These are phyloP conservation scores for Lagenidium giganteum DNA, from an alignment of 352 stramenopile species.

Conservation along the genomic window DNA sequence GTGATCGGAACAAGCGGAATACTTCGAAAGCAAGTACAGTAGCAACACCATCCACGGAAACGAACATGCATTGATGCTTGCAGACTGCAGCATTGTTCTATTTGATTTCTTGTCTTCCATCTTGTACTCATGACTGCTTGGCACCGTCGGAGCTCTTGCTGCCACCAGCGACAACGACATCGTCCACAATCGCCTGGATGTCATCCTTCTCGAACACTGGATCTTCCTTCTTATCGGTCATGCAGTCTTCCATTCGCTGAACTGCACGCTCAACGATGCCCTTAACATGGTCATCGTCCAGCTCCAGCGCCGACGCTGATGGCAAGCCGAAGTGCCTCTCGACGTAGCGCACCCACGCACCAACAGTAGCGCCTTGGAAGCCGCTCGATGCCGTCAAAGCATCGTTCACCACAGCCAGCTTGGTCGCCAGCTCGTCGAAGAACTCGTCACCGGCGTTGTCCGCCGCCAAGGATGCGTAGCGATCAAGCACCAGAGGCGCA, in stretches of 20 bases:
- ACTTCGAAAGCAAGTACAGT: too few relatives aligned
- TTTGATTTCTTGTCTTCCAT: too few relatives aligned
- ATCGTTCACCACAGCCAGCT: slow-evolving; percentile 43
- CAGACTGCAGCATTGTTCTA: too few relatives aligned
- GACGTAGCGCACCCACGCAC: slow-evolving; percentile 64
- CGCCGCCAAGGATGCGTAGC: slow-evolving; percentile 34
- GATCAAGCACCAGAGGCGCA: slow-evolving; percentile 63
- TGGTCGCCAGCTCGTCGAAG: slow-evolving; percentile 49
- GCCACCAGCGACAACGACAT: slow-evolving; percentile 30
- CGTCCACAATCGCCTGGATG: slow-evolving; percentile 47
- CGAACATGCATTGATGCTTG: too few relatives aligned
- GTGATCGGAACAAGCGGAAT: too few relatives aligned
- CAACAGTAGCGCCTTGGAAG: slow-evolving; percentile 39
- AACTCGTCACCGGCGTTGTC: slow-evolving; percentile 67
- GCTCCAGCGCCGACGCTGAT: slow-evolving; percentile 37
- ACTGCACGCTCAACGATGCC: slow-evolving; percentile 45
- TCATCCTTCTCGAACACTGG: slow-evolving; percentile 61
- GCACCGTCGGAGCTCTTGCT: too few relatives aligned
- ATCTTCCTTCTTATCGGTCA: slow-evolving; percentile 18
- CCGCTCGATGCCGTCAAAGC: slow-evolving; percentile 45
- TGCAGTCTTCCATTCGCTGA: slow-evolving; percentile 45
- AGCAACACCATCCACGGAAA: too few relatives aligned
- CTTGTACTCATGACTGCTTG: too few relatives aligned
- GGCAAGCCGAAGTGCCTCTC: slow-evolving; percentile 52
- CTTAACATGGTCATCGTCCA: slow-evolving; percentile 49